Evolutionary conservation across 768 basidiomycete species (phyloP), one percentile per base, ranked within the genome.

Genomic region (Amanita fuliginea): DNA sequence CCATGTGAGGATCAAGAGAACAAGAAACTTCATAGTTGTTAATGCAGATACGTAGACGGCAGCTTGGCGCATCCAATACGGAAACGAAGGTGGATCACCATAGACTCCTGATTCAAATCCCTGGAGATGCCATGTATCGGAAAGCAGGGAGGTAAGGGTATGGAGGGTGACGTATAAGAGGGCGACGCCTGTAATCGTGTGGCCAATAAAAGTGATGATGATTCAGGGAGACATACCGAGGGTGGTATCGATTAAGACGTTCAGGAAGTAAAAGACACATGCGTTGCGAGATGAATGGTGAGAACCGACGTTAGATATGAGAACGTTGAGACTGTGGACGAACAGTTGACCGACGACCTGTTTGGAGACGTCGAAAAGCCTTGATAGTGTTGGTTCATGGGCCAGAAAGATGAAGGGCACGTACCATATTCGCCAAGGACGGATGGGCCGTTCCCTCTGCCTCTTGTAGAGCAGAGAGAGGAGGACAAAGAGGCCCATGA

Each of bases 391-490:
- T 19, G 18, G 24, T 33, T 4, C 14, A 11, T 2, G 16, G 8
- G 30, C 42, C 7, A 42, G 34, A 36, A 43, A 8, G 33, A 51
- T 42, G 19, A 40, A 39, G 52, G 22, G 11, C 54, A 60, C 78
- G 51, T 56, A 86, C 91, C 95, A 98, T 67, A 96, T 95, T 57
- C 76, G 73, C 95, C 95, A 98, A 16, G 83, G 86, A 24, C 95
- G 78, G 62, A 82, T 89, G 13, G 81, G 82, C 22, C 74, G 71
- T 67, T 98, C 95, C 56, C 87, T 71, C 50, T 94, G 86, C 50
- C 95, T 74, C 62, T 98, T 98, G 60, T 82, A 81, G 4, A 97
- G 76, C 42, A 97, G 71, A 2, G 90, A 91, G 14, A 81, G 71
- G 28, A 97, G 74, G n/a, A 95, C 93, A 26, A 97, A 67, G 14